These are phyloP conservation scores for Podospora pseudopauciseta DNA, from an alignment of 495 filamentous ascomycete genomes.

Conservation along the genomic window DNA sequence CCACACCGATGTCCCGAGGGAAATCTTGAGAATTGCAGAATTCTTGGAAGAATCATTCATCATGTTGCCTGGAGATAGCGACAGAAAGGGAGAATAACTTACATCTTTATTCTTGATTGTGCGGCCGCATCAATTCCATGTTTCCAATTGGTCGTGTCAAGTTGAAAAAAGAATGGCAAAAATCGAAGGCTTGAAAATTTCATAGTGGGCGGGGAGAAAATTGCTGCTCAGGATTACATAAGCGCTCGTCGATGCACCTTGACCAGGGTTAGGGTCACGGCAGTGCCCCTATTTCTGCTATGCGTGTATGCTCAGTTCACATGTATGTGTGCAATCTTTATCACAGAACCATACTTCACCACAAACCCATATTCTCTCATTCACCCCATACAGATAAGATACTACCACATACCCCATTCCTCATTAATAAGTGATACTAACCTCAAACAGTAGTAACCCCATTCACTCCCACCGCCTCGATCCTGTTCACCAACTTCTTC, in stretches of 20 bases:
- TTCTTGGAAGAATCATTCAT: conserved; percentile 51
- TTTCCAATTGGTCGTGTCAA: neutral
- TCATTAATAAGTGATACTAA: neutral
- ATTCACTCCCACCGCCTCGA: conserved; percentile 51
- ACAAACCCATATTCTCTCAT: neutral
- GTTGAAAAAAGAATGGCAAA: neutral
- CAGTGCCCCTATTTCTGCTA: neutral
- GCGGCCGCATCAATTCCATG: neutral
- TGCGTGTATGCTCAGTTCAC: too few species aligned
- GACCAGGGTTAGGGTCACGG: neutral
- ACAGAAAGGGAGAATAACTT: conserved; percentile 7
- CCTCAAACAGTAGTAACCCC: conserved; percentile 25
- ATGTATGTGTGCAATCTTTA: too few species aligned
- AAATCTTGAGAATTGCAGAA: conserved; percentile 55
- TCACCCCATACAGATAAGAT: neutral
- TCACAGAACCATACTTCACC: neutral
- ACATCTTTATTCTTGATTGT: neutral
- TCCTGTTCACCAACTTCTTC: conserved; percentile 74
- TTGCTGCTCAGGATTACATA: neutral
- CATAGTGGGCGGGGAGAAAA: neutral
- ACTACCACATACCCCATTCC: neutral
- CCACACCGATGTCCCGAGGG: conserved; percentile 24
- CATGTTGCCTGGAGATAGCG: conserved; percentile 8
- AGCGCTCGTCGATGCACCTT: neutral
- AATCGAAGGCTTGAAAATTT: neutral